These are phyloP conservation scores for Aspergillus wentii DNA, from an alignment of 495 filamentous ascomycete species.

Conservation along the genomic window DNA sequence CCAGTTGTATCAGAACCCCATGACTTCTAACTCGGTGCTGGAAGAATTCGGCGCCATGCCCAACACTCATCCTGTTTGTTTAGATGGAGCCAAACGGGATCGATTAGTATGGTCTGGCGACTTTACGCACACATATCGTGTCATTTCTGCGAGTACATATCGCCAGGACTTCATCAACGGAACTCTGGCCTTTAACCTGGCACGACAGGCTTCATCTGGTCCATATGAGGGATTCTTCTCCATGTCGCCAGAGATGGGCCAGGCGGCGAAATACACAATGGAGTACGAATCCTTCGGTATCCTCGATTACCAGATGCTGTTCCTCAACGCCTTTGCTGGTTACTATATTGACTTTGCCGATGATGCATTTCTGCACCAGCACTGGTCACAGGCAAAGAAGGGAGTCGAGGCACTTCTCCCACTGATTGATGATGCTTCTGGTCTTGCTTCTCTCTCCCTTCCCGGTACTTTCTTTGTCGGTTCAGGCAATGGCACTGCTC, in stretches of 20 bases:
- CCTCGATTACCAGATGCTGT: conserved; percentile 10
- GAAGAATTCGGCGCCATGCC: conserved; percentile 19
- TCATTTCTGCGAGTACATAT: conserved; percentile 13
- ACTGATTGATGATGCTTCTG: conserved; percentile 10
- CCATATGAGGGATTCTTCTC: conserved; percentile 5
- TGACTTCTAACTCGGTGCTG: conserved; percentile 15
- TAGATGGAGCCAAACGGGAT: conserved; percentile 18
- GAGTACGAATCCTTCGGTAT: conserved; percentile 7
- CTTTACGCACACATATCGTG: conserved; percentile 14
- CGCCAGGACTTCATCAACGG: conserved; percentile 7
- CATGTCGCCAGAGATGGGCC: conserved; percentile 9
- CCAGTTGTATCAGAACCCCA: conserved; percentile 18
- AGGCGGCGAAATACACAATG: conserved; percentile 7
- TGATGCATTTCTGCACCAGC: conserved; percentile 1
- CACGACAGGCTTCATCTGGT: conserved; percentile 1
- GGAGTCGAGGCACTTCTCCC: conserved; percentile 7
- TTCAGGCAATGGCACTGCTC: conserved; percentile 3
- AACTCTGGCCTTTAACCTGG: conserved; percentile 3
- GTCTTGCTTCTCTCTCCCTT: conserved; percentile 8
- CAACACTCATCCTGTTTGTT: conserved; percentile 18
- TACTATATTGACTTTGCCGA: conserved; percentile 7
- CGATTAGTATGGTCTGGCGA: conserved; percentile 20
- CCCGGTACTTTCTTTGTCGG: conserved; percentile 3
- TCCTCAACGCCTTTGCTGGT: conserved; percentile 8
- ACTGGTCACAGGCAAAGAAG: conserved; percentile 6